These are phyloP conservation scores for Nakaseomyces delphensis DNA, from an alignment of 1,139 yeast genomes.

Conservation along the genomic window DNA sequence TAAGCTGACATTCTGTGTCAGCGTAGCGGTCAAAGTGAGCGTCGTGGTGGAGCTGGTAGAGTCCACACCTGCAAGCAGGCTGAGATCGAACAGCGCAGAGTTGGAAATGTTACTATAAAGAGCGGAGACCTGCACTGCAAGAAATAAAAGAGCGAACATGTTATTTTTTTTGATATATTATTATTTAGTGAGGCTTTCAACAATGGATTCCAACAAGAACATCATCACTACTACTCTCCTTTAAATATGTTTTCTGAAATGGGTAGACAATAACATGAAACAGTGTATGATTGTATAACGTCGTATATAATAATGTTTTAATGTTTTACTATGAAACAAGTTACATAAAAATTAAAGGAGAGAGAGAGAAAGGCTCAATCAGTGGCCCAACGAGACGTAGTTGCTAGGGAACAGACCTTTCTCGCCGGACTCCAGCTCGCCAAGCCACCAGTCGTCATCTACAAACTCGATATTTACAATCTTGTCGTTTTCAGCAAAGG, in stretches of 20 bases:
- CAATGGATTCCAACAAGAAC: too few relatives aligned
- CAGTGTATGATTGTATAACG: not conserved
- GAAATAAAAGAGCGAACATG: not conserved
- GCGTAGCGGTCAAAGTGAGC: constrained; percentile 7
- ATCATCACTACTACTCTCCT: too few relatives aligned
- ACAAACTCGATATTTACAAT: constrained; percentile 79
- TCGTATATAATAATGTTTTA: not conserved
- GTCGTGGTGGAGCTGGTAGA: constrained; percentile 7
- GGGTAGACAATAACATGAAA: not conserved
- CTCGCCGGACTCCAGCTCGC: constrained; percentile 59
- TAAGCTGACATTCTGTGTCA: not conserved
- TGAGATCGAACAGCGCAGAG: not conserved
- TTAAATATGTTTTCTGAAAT: not conserved
- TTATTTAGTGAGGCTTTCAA: too few relatives aligned
- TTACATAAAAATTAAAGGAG: not conserved
- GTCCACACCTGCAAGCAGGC: not conserved
- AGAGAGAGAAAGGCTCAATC: too few relatives aligned
- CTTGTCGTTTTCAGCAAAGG: constrained; percentile 71
- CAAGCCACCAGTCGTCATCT: constrained; percentile 97
- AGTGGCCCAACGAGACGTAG: constrained; percentile 46
- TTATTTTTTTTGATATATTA: too few relatives aligned
- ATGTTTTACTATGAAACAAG: not conserved
- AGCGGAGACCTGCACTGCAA: not conserved
- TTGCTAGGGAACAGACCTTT: constrained; percentile 86
- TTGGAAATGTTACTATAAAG: not conserved